Percentiles rank a stretch among this genome's conserved stretches.
Evolutionary conservation across 2,329 filamentous ascomycete genomes (phyloP).

Genomic region (Celoporthe dispersa): DNA sequence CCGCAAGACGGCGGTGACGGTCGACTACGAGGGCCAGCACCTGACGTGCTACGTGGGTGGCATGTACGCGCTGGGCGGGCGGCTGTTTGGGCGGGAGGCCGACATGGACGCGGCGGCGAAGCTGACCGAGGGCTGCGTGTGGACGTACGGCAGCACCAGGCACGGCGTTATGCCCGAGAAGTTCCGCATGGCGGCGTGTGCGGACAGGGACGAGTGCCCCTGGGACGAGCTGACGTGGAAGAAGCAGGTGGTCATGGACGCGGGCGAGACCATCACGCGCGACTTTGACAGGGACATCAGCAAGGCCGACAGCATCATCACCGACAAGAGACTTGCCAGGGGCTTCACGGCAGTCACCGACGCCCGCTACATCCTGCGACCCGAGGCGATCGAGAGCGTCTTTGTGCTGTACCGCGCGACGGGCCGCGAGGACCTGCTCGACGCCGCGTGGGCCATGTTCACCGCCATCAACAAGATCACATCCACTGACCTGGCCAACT

Average conservation of each 20-base stretch:
- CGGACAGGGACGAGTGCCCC: conserved; percentile 33
- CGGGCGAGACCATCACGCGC: conserved; percentile 20
- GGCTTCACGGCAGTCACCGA: conserved; percentile 23
- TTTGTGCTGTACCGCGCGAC: conserved; percentile 27
- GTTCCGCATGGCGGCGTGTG: conserved; percentile 48
- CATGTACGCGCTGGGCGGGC: conserved; percentile 53
- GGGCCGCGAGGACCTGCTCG: conserved; percentile 22
- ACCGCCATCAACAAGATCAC: conserved; percentile 20
- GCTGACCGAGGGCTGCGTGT: conserved; percentile 57
- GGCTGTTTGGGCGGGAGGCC: conserved; percentile 45
- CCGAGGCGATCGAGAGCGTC: conserved; percentile 30
- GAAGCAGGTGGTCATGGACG: conserved; percentile 24
- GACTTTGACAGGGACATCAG: conserved; percentile 15
- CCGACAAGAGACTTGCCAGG: conserved; percentile 15
- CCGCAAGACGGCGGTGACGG: conserved; percentile 26
- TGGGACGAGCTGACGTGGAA: conserved; percentile 39
- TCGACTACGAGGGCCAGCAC: conserved; percentile 46
- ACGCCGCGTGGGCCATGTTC: conserved; percentile 29
- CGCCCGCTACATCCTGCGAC: conserved; percentile 26
- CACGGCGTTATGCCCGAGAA: conserved; percentile 59
- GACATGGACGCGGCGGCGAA: conserved; percentile 50
- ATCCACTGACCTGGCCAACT: conserved; percentile 18
- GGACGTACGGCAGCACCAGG: conserved; percentile 52
- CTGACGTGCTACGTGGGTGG: conserved; percentile 57
- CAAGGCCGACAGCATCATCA: conserved; percentile 16